phyloP scores from a whole-genome alignment of 129 eudicot genomes.

The Gnaphalium uliginosum region DNA sequence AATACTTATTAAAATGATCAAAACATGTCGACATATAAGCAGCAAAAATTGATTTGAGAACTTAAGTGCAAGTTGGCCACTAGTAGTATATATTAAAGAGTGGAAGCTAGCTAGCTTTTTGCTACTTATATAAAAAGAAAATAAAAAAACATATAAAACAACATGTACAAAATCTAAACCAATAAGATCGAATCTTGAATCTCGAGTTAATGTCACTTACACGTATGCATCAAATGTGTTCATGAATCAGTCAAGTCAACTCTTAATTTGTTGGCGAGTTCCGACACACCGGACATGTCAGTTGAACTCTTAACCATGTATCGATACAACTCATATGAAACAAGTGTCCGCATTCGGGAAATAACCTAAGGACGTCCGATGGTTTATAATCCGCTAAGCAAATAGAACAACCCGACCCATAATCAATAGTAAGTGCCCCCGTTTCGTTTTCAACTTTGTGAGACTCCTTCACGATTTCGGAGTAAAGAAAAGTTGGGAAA shows the following conservation, averaged over 20 bases:
- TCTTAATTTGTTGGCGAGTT: constrained; percentile 25
- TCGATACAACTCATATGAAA: constrained; percentile 51
- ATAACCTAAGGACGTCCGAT: constrained; percentile 36
- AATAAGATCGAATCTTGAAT: neutral
- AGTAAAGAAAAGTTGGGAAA: constrained; percentile 34
- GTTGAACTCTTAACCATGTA: constrained; percentile 43
- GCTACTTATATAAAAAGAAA: neutral
- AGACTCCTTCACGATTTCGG: constrained; percentile 5
- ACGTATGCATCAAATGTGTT: neutral
- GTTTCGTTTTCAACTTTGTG: neutral
- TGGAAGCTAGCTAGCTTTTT: neutral
- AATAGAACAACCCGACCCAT: constrained; percentile 38
- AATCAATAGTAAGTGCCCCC: neutral
- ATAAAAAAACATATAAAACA: neutral
- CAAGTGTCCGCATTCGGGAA: constrained; percentile 53
- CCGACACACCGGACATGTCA: constrained; percentile 62
- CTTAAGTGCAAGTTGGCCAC: constrained; percentile 10
- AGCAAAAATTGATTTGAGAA: constrained; percentile 9
- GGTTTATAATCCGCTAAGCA: constrained; percentile 50
- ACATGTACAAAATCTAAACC: constrained; percentile 5
- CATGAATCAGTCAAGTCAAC: constrained; percentile 13
- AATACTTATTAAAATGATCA: neutral
- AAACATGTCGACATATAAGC: neutral
- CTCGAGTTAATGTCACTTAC: neutral
- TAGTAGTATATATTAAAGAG: neutral